A percentile compares a stretch with the other conserved stretches of the same genome.
These are phyloP conservation scores for Penicillium sp. DNA, from an alignment of 2,329 filamentous ascomycete genomes.

Conservation along the genomic window DNA sequence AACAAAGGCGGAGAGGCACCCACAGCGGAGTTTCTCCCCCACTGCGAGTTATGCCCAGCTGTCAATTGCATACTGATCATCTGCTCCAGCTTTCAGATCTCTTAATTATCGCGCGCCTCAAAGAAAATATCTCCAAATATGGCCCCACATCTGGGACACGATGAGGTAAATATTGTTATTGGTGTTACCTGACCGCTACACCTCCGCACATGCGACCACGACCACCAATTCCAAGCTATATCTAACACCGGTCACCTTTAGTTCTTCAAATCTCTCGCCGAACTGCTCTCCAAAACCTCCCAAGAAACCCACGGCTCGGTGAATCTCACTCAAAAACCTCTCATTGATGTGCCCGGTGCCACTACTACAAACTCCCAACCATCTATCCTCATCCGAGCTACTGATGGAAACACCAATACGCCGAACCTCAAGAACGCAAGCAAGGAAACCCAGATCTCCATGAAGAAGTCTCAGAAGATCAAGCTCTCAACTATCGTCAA, in stretches of 20 bases:
- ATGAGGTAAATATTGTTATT: conserved; percentile 38
- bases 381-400: conserved; percentile 78
- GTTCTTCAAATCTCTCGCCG: conserved; percentile 46
- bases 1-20: conserved; percentile 20
- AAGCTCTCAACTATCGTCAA: conserved; percentile 84
- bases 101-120: conserved; percentile 4
- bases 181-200: neutral
- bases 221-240: conserved; percentile 17
- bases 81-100: conserved; percentile 8
- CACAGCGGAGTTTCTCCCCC: conserved; percentile 28
- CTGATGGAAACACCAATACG: conserved; percentile 68
- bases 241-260: conserved; percentile 19
- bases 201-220: conserved; percentile 11
- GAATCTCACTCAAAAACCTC: conserved; percentile 46
- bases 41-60: conserved; percentile 15
- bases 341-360: conserved; percentile 24
- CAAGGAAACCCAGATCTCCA: conserved; percentile 40
- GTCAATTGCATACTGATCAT: conserved; percentile 14
- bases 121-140: conserved; percentile 19
- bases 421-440: conserved; percentile 38
- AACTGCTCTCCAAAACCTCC: conserved; percentile 43
- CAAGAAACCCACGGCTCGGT: conserved; percentile 45
- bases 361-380: conserved; percentile 63
- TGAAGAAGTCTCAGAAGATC: conserved; percentile 57
- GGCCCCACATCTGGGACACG: conserved; percentile 41